These are phyloP conservation scores for Tagetes patula DNA, from an alignment of 129 eudicot species.

Conservation along the genomic window DNA sequence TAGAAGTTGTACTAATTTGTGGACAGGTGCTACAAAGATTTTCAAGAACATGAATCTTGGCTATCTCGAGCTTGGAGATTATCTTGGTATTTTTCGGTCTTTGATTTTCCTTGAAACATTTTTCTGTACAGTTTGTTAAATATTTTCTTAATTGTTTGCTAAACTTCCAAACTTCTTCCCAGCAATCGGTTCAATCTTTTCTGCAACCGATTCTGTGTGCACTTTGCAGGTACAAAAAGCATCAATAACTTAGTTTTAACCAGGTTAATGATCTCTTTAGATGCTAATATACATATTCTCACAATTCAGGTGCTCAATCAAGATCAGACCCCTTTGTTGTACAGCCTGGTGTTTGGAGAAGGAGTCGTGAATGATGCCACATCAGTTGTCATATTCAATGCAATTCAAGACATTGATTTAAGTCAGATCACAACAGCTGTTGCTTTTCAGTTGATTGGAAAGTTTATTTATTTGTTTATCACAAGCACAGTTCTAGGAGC, in stretches of 20 bases:
- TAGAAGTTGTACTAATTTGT: slow-evolving; percentile 3
- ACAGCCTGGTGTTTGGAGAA: slow-evolving; percentile 87
- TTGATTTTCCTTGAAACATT: not conserved
- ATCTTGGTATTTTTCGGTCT: slow-evolving; percentile 51
- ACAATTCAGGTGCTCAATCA: slow-evolving; percentile 66
- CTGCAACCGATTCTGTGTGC: slow-evolving; percentile 99
- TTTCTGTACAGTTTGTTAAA: not conserved
- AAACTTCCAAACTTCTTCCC: slow-evolving; percentile 23
- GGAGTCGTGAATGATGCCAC: slow-evolving; percentile 95
- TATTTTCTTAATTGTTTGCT: slow-evolving; percentile 16
- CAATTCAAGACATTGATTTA: slow-evolving; percentile 67
- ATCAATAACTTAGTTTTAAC: slow-evolving; percentile 9
- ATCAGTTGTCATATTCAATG: slow-evolving; percentile 90
- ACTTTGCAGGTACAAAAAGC: slow-evolving; percentile 72
- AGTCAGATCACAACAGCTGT: slow-evolving; percentile 42
- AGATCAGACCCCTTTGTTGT: slow-evolving; percentile 75
- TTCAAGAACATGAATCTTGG: slow-evolving; percentile 52
- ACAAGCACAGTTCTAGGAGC: slow-evolving; percentile 79
- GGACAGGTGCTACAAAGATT: slow-evolving; percentile 50
- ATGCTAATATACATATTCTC: slow-evolving; percentile 25
- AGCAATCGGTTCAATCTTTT: slow-evolving; percentile 98
- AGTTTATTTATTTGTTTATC: slow-evolving; percentile 62
- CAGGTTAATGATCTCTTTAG: not conserved
- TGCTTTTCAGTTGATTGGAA: slow-evolving; percentile 59
- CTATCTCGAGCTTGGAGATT: slow-evolving; percentile 62